phyloP scores from a whole-genome alignment of 2,329 filamentous ascomycete genomes.

The Parastagonospora nodorum region DNA sequence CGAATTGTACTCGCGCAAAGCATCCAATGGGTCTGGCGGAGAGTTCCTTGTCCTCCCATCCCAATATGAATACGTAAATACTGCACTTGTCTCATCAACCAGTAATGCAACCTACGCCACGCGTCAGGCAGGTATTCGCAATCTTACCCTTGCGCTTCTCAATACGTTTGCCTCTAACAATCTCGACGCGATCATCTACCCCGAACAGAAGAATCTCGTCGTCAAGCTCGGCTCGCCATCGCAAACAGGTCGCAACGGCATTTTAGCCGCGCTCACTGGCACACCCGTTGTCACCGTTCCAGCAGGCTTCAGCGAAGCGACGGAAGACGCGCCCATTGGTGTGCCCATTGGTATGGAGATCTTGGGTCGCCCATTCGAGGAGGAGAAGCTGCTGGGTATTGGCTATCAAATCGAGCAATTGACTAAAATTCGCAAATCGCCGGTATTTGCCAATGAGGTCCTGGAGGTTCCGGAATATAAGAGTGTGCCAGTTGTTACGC shows the following conservation, averaged over 20 bases:
- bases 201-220: slow-evolving; percentile 67
- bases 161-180: slow-evolving; percentile 55
- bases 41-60: slow-evolving; percentile 65
- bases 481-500: slow-evolving; percentile 52
- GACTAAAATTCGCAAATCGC: slow-evolving; percentile 53
- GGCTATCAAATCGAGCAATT: slow-evolving; percentile 58
- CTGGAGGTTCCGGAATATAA: slow-evolving; percentile 49
- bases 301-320: slow-evolving; percentile 58
- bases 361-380: slow-evolving; percentile 61
- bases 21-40: slow-evolving; percentile 38
- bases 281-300: slow-evolving; percentile 60
- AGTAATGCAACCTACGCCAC: slow-evolving; percentile 55
- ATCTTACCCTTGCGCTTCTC: slow-evolving; percentile 58
- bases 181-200: slow-evolving; percentile 66
- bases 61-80: slow-evolving; percentile 62
- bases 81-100: slow-evolving; percentile 58
- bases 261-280: slow-evolving; percentile 60
- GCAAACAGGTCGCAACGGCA: slow-evolving; percentile 65
- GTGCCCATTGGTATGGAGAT: slow-evolving; percentile 70
- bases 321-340: slow-evolving; percentile 58
- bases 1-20: slow-evolving; percentile 54
- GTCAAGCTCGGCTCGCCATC: slow-evolving; percentile 61
- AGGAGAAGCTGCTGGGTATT: slow-evolving; percentile 59
- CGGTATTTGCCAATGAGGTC: slow-evolving; percentile 50
- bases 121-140: slow-evolving; percentile 56